These are phyloP conservation scores for Penicillium nordicum DNA, from an alignment of 2,329 filamentous ascomycete genomes.

Conservation along the genomic window DNA sequence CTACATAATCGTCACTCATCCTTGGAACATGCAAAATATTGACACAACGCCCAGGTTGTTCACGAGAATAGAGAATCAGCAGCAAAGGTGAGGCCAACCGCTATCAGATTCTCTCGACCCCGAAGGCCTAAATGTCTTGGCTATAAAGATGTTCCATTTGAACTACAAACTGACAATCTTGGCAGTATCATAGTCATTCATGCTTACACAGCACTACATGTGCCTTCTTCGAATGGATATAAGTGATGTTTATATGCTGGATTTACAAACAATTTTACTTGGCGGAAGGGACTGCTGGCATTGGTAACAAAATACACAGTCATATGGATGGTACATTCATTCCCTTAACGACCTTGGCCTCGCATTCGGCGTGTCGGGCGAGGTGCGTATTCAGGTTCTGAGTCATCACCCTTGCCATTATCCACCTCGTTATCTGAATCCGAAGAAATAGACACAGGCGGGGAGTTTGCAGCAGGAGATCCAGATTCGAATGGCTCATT, in stretches of 20 bases:
- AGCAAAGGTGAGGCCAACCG: background rate
- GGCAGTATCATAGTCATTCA: too few species aligned
- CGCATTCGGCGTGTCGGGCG: slow-evolving; percentile 23
- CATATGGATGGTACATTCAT: background rate
- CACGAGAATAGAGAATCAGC: background rate
- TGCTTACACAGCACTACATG: too few species aligned
- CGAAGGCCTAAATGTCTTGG: background rate
- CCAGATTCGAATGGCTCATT: slow-evolving; percentile 3
- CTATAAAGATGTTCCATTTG: background rate
- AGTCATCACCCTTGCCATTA: slow-evolving; percentile 6
- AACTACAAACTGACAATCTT: background rate
- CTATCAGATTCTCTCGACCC: background rate
- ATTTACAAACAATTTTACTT: background rate
- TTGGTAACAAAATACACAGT: background rate
- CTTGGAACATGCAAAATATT: too few species aligned
- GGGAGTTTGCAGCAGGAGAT: background rate
- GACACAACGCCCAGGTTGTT: background rate
- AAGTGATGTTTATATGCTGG: background rate
- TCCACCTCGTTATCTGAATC: slow-evolving; percentile 9
- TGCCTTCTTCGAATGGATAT: too few species aligned
- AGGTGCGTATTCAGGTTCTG: slow-evolving; percentile 21
- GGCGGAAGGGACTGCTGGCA: background rate
- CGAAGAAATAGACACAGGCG: slow-evolving; percentile 13
- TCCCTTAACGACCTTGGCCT: slow-evolving; percentile 14
- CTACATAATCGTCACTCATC: background rate